Conservation (phyloP, 2,329 filamentous ascomycete genomes). For the Tricladium varicosporioides region DNA sequence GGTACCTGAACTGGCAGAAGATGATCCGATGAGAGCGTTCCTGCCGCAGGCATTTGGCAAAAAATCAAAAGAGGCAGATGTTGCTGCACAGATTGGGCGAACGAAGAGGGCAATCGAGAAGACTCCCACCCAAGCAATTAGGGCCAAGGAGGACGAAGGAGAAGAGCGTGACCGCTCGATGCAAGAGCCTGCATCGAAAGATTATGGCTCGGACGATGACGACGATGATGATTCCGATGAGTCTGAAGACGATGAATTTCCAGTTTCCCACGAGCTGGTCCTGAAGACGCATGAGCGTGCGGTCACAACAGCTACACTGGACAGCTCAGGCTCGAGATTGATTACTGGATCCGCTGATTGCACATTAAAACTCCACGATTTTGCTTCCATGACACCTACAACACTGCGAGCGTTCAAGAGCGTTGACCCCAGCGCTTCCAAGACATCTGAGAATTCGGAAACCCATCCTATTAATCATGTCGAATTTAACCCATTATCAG, state of each 20-base stretch:
- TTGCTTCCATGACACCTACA: constrained; percentile 91
- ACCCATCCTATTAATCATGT: constrained; percentile 86
- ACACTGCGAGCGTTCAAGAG: constrained; percentile 92
- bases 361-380: constrained; percentile 89
- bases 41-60: constrained; percentile 85
- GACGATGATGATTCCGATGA: constrained; percentile 58
- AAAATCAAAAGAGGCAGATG: constrained; percentile 68
- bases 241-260: constrained; percentile 80
- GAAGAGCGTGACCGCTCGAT: constrained; percentile 30
- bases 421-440: constrained; percentile 80
- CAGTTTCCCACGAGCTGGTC: constrained; percentile 87
- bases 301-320: constrained; percentile 79
- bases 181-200: constrained; percentile 34
- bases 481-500: constrained; percentile 80
- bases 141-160: constrained; percentile 25
- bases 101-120: constrained; percentile 59
- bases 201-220: constrained; percentile 40
- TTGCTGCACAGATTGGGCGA: constrained; percentile 77
- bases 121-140: constrained; percentile 24
- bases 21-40: constrained; percentile 74
- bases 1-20: constrained; percentile 50
- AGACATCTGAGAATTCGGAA: constrained; percentile 68
- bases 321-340: constrained; percentile 80
- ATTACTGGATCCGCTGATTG: constrained; percentile 92
- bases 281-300: constrained; percentile 90